A percentile compares a stretch with the other conserved stretches of the same genome.
phyloP scores from a whole-genome alignment of 495 filamentous ascomycete genomes.

The Penicillium ochrochloron region DNA sequence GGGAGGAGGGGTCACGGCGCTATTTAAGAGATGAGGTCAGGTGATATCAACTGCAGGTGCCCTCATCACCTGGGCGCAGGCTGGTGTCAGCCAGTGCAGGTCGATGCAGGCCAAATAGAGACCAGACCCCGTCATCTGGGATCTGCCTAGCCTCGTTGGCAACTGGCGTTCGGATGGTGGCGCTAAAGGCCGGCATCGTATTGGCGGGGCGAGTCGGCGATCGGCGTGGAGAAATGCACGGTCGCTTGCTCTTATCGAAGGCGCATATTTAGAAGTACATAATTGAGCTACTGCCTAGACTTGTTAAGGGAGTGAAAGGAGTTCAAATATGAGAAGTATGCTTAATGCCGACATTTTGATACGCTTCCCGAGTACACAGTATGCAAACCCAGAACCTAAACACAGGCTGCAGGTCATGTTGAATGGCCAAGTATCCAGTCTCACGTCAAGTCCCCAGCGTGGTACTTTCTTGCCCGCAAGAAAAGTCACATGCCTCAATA shows the following conservation, averaged over 20 bases:
- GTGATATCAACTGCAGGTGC: conserved; percentile 44
- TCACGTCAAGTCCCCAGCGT: not conserved
- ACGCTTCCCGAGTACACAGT: not conserved
- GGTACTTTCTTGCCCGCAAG: conserved; percentile 16
- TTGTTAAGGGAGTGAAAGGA: not conserved
- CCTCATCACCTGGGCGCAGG: conserved; percentile 20
- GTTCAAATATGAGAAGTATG: not conserved
- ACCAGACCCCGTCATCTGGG: conserved; percentile 4
- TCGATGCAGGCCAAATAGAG: conserved; percentile 5
- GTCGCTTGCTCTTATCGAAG: not conserved
- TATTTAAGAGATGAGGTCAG: conserved; percentile 33
- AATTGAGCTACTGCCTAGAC: not conserved
- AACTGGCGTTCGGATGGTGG: conserved; percentile 20
- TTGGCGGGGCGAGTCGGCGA: conserved; percentile 21
- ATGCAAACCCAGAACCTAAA: not conserved
- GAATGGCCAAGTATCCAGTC: conserved; percentile 13
- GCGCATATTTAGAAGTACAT: not conserved
- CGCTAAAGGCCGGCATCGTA: conserved; percentile 20
- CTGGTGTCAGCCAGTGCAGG: not conserved
- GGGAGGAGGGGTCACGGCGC: conserved; percentile 36
- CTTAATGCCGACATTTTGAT: not conserved
- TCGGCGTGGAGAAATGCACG: conserved; percentile 24
- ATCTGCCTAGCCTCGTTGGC: conserved; percentile 16
- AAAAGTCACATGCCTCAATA: not conserved
- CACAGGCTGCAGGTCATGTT: conserved; percentile 15